Evolutionary conservation across 2,329 filamentous ascomycete genomes (phyloP), one percentile per base, ranked within the genome.

Genomic region (Hypoxylon sp.): DNA sequence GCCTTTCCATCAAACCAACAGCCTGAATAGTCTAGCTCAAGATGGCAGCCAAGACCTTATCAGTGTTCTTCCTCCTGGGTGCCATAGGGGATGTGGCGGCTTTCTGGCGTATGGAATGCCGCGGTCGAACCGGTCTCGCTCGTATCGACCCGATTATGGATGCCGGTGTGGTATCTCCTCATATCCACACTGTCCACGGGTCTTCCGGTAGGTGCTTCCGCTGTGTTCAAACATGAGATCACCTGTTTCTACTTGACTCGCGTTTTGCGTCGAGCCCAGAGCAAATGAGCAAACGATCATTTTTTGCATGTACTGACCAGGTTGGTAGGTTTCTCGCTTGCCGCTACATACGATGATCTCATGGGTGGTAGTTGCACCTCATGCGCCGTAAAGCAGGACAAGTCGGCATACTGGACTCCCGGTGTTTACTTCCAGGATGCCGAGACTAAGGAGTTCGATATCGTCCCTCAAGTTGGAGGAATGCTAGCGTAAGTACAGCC

Each of bases 61-160:
- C 67, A 30, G 53, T 71, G n/a, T 45, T 73, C 18, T 67, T 74
- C 56, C 69, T 78, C 44, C 70, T 77, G 44, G 71, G 75, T 70
- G 67, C 70, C 49, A 74, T 79, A 36, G 75, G 76, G 40, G 70
- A 79, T 61, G 84, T 82, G 48, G 75, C 85, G 71, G 93, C 91
- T 64, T 97, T 97, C 79, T 97, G 92, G 92, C 92, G 93, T 76
- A 91, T 97, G 85, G 91, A 93, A 73, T 97, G 93, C 79, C 90
- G 87, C 71, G 89, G 88, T 59, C 85, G 86, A 48, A 83, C 89
- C 69, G 92, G 89, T 67, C 77, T 92, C 61, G 91, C 88, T 51
- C 87, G 92, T 61, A 82, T 97, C 40, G 93, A 97, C 75, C 93
- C 93, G 16, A 83, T 97, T 59, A 83, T 96, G 59, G 84, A 87